phyloP scores from a whole-genome alignment of 2,329 filamentous ascomycete genomes.

The Diaporthe longicolla region DNA sequence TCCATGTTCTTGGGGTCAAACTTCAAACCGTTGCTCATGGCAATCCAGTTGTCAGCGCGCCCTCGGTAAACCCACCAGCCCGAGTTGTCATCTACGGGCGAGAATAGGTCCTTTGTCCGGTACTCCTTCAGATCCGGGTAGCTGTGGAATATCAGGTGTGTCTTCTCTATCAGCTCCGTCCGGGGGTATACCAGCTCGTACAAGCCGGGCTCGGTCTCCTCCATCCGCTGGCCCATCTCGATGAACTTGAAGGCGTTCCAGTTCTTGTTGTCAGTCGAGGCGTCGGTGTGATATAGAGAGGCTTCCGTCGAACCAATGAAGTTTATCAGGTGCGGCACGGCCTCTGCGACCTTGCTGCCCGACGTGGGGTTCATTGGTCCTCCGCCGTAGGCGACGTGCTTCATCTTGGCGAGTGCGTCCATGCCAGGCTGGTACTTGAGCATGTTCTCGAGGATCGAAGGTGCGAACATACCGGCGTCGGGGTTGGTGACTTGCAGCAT shows the following conservation, averaged over 20 bases:
- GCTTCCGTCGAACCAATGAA: constrained; percentile 45
- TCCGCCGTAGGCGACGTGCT: constrained; percentile 43
- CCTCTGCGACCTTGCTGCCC: constrained; percentile 42
- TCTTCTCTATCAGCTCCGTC: constrained; percentile 45
- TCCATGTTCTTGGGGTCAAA: constrained; percentile 51
- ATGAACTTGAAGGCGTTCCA: constrained; percentile 49
- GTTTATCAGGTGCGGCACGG: constrained; percentile 40
- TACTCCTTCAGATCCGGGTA: constrained; percentile 52
- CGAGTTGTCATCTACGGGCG: constrained; percentile 46
- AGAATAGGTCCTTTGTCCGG: constrained; percentile 53
- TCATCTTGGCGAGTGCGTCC: constrained; percentile 39
- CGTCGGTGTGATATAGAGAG: constrained; percentile 36
- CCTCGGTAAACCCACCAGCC: constrained; percentile 46
- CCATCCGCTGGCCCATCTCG: constrained; percentile 51
- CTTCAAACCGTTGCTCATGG: constrained; percentile 52
- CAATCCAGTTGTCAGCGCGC: constrained; percentile 51
- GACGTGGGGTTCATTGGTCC: constrained; percentile 44
- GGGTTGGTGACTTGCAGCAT: constrained; percentile 39
- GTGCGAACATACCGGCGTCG: constrained; percentile 40
- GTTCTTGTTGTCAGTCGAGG: constrained; percentile 42
- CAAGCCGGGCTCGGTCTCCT: constrained; percentile 49
- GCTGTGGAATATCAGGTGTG: constrained; percentile 46
- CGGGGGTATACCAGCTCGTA: constrained; percentile 50
- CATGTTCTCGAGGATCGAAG: constrained; percentile 43
- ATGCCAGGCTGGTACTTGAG: constrained; percentile 42